Evolutionary conservation across 495 filamentous ascomycete genomes (phyloP), one percentile per base, ranked within the genome.

Genomic region (Geopyxis carbonaria): DNA sequence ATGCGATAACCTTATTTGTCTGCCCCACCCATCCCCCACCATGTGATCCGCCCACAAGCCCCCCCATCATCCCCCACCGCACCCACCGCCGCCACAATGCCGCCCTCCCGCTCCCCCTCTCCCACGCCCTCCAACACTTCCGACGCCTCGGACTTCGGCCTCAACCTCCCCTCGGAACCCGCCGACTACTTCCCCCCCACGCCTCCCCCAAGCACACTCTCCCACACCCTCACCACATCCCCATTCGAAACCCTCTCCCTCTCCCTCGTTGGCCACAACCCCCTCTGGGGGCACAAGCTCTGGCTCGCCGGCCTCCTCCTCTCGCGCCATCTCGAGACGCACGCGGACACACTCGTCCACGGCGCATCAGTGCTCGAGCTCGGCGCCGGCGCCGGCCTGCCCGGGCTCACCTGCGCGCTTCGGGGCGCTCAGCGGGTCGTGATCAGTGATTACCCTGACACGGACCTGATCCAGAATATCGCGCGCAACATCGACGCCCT

Each of bases 391-490:
- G 81, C 80, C 0, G 87, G 86, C 0, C 67, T 93, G 2, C 86
- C 86, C 1, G 77, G 73, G 47, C 69, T 95, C 18, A 74, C 89
- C 10, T 75, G 72, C 45, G 76, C 75, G 0, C 59, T 75, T n/a
- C 59, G 72, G 15, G 83, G 78, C 4, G 85, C 86, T 3, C 56
- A 56, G 35, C 61, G 61, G 20, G 75, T 79, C 9, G 78, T 93
- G 1, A 73, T 87, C 37, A 93, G 86, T 20, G 87, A 95, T 51
- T 95, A 80, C 52, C 80, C 82, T 1, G 86, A 93, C 50, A 64
- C 66, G 15, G 82, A 89, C 14, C 61, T 95, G 2, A 63, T 95
- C 4, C 58, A 65, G 0, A 92, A 81, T 45, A 70, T 95, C 56
- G 62, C 64, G 45, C 59, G 65, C 41, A 95, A 95, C 49, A 72